Conservation (phyloP, 371 early-diverging fungal genomes). For the Lichtheimia corymbifera region DNA sequence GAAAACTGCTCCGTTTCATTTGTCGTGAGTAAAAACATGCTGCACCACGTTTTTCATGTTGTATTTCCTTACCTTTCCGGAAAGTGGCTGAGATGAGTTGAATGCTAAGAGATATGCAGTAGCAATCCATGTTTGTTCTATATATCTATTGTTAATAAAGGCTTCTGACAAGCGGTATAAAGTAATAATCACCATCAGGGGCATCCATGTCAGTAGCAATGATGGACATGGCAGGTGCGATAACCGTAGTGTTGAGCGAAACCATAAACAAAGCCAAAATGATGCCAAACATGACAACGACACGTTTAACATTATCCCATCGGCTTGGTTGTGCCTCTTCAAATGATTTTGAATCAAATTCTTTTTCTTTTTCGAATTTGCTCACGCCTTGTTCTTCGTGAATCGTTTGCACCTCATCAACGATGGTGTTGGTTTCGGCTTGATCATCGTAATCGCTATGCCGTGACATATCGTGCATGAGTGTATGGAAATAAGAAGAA, state of each 20-base stretch:
- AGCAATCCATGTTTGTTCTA: constrained; percentile 25
- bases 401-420: neutral
- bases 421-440: constrained; percentile 4
- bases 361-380: too few species aligned
- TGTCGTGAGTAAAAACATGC: neutral
- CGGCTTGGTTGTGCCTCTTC: neutral
- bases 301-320: neutral
- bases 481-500: too few species aligned
- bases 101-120: constrained; percentile 54
- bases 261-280: constrained; percentile 69
- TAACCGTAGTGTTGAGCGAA: constrained; percentile 74
- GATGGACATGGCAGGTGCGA: constrained; percentile 49
- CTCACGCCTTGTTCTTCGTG: too few species aligned
- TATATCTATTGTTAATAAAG: too few species aligned
- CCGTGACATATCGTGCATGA: too few species aligned
- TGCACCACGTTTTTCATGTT: neutral
- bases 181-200: neutral
- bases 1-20: constrained; percentile 23
- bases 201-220: constrained; percentile 18
- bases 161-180: too few species aligned
- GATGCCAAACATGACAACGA: constrained; percentile 18
- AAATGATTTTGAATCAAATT: too few species aligned
- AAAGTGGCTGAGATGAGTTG: constrained; percentile 56
- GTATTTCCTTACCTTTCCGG: constrained; percentile 50
- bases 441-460: neutral